phyloP scores from a whole-genome alignment of 2,329 filamentous ascomycete species.

The Diaporthe longicolla region DNA sequence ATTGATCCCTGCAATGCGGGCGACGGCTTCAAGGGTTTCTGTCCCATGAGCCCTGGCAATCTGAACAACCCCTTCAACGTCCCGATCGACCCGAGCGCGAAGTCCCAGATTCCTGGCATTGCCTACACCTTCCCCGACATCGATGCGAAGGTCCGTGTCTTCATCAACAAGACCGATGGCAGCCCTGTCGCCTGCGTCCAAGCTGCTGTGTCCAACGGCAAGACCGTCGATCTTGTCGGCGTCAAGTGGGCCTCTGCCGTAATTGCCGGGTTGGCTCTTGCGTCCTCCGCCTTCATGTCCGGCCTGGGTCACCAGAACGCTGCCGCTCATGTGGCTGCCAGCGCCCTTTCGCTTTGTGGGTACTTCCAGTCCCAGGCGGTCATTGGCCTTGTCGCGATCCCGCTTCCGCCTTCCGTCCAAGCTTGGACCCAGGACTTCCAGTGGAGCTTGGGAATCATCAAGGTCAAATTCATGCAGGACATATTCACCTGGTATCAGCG shows the following conservation, averaged over 20 bases:
- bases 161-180: conserved; percentile 75
- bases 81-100: conserved; percentile 66
- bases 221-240: conserved; percentile 84
- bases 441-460: conserved; percentile 93
- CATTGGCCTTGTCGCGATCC: conserved; percentile 81
- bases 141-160: conserved; percentile 82
- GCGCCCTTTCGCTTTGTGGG: conserved; percentile 85
- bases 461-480: conserved; percentile 80
- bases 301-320: conserved; percentile 89
- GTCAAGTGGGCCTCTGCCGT: conserved; percentile 86
- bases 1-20: conserved; percentile 77
- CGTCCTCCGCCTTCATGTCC: conserved; percentile 85
- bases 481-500: conserved; percentile 92
- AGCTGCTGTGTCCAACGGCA: conserved; percentile 84
- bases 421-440: conserved; percentile 94
- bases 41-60: conserved; percentile 84
- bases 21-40: conserved; percentile 74
- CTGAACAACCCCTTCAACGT: conserved; percentile 69
- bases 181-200: conserved; percentile 81
- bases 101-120: conserved; percentile 78
- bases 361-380: conserved; percentile 92
- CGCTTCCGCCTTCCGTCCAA: conserved; percentile 83
- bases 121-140: conserved; percentile 87
- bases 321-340: conserved; percentile 87
- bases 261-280: conserved; percentile 81